These are phyloP conservation scores for Phytophthora sp. DNA, from an alignment of 352 stramenopile genomes.

Conservation along the genomic window DNA sequence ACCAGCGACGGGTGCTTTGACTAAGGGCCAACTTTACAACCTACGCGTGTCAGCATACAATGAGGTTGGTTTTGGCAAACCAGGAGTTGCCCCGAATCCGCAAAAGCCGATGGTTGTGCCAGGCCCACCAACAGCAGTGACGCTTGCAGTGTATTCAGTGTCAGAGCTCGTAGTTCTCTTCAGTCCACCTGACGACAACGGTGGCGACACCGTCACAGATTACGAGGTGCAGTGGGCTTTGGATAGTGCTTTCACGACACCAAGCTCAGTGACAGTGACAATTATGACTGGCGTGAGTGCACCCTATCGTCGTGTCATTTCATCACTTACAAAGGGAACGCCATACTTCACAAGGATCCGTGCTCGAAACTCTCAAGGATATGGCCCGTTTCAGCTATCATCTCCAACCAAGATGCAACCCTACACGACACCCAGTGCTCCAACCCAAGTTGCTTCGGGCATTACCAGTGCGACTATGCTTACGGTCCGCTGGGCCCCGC, in stretches of 20 bases:
- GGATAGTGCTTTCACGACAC: slow-evolving; percentile 66
- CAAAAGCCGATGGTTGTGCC: slow-evolving; percentile 87
- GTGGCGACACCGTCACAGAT: slow-evolving; percentile 85
- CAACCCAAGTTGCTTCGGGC: slow-evolving; percentile 81
- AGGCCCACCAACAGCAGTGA: slow-evolving; percentile 71
- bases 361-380: slow-evolving; percentile 75
- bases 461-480: slow-evolving; percentile 91
- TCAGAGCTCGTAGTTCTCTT: slow-evolving; percentile 92
- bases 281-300: slow-evolving; percentile 62
- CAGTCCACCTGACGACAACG: slow-evolving; percentile 82
- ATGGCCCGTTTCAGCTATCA: slow-evolving; percentile 79
- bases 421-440: slow-evolving; percentile 89
- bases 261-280: slow-evolving; percentile 44
- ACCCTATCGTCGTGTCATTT: slow-evolving; percentile 64
- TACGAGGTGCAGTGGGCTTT: slow-evolving; percentile 95
- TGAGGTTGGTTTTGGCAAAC: slow-evolving; percentile 89
- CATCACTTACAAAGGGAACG: slow-evolving; percentile 63
- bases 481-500: slow-evolving; percentile 86
- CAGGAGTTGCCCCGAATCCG: slow-evolving; percentile 46
- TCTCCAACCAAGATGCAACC: slow-evolving; percentile 90
- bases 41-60: slow-evolving; percentile 96
- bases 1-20: slow-evolving; percentile 66
- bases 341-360: slow-evolving; percentile 76
- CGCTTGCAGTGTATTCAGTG: slow-evolving; percentile 65
- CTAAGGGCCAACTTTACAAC: slow-evolving; percentile 93